Evolutionary conservation across 306 rosid genomes (phyloP), one percentile per base, ranked within the genome.

Genomic region (Argentina anserina): DNA sequence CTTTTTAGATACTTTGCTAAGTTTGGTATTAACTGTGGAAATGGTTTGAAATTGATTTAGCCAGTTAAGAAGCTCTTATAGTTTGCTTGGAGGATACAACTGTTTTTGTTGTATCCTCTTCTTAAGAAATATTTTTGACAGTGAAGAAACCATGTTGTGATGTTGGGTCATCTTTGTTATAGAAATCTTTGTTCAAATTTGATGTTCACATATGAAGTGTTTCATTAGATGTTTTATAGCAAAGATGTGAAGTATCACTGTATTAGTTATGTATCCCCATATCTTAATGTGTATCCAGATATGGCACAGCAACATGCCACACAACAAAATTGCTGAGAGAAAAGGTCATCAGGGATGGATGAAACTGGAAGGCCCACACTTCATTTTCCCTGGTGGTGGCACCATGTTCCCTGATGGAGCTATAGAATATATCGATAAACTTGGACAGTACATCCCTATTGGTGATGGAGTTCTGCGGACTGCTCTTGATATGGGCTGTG

Each of bases 281-380:
- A 36, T 75, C 68, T 70, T 47, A 23, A 71, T 14, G 56, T 69
- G 25, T 77, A 53, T 80, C 79, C 80, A 95, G 99, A 92, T 91
- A 81, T 91, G 99, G 97, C 93, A 91, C 72, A 43, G 77, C 87
- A 95, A 95, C 87, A 95, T 91, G 97, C 99, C 99, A 29, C 86
- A 95, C 84, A 85, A 90, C 82, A 95, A 95, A 87, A 88, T 95
- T 61, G 99, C 96, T 10, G 97, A 95, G 69, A 84, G 99, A 87
- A 95, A 95, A 86, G 99, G 97, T 85, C 99, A 95, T 79, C 99
- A 95, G 68, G 97, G 99, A 78, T 95, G 99, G 99, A 95, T 95
- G 99, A 91, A 88, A 80, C 82, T 78, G 72, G 93, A 95, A 76
- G 99, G 97, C 43, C 91, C 86, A 11, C 61, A 88, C 80, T 95